Percentiles rank a stretch among this genome's conserved stretches.
Conservation (phyloP, 805 yeast genomes). For the Komagataella pastoris region DNA sequence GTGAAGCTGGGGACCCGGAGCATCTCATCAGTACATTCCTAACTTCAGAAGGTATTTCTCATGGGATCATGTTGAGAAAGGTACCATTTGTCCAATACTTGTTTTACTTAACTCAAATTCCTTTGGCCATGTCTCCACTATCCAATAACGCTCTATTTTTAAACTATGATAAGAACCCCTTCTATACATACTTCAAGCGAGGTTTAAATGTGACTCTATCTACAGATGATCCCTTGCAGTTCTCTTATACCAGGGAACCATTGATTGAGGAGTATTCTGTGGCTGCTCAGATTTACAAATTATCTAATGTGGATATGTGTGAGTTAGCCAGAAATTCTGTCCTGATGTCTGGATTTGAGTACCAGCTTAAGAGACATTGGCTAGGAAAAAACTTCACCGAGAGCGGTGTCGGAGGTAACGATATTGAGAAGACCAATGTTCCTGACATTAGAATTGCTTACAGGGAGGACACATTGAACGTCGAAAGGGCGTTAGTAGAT, state of each 20-base stretch:
- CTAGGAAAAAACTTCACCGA: conserved; percentile 50
- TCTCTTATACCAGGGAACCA: conserved; percentile 94
- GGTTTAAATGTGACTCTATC: conserved; percentile 92
- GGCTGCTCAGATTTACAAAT: conserved; percentile 93
- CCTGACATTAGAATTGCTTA: conserved; percentile 81
- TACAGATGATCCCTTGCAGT: conserved; percentile 96
- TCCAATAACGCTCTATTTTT: conserved; percentile 92
- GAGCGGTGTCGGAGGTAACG: conserved; percentile 69
- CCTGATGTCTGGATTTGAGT: conserved; percentile 88
- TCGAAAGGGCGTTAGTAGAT: conserved; percentile 57
- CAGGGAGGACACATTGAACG: conserved; percentile 65
- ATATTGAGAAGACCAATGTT: conserved; percentile 88
- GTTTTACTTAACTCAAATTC: conserved; percentile 88
- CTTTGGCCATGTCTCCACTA: conserved; percentile 96
- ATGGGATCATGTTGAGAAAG: conserved; percentile 87
- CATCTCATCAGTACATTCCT: conserved; percentile 84
- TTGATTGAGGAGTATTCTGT: conserved; percentile 95
- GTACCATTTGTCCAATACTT: conserved; percentile 91
- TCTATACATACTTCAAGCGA: conserved; percentile 77
- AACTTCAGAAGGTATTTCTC: conserved; percentile 86
- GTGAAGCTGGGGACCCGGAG: conserved; percentile 99
- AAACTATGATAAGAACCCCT: conserved; percentile 95
- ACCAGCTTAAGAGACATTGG: conserved; percentile 82
- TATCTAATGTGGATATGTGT: conserved; percentile 93
- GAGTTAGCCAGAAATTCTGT: conserved; percentile 93